Conservation (phyloP, 768 basidiomycete species). For the Megacollybia marginata region DNA sequence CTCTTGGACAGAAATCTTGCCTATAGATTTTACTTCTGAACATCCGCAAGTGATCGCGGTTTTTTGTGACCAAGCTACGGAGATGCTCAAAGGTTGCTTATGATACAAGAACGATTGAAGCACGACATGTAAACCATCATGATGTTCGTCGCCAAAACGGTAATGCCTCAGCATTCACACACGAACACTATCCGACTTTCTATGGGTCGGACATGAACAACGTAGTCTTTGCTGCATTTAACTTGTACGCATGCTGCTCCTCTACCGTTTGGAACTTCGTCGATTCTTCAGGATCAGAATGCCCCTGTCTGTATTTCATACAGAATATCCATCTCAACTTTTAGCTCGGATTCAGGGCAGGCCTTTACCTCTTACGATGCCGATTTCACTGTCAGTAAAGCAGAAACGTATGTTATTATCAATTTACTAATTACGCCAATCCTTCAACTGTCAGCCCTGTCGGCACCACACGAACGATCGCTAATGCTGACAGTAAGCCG, state of each 20-base stretch:
- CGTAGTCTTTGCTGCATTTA: slow-evolving; percentile 16
- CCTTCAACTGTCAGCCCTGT: slow-evolving; percentile 30
- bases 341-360: slow-evolving; percentile 30
- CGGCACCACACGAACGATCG: slow-evolving; percentile 45
- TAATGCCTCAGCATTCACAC: slow-evolving; percentile 30
- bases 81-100: slow-evolving; percentile 25
- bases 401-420: slow-evolving; percentile 52
- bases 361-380: slow-evolving; percentile 53
- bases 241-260: slow-evolving; percentile 38
- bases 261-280: slow-evolving; percentile 16
- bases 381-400: slow-evolving; percentile 48
- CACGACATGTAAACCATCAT: slow-evolving; percentile 27
- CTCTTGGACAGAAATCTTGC: slow-evolving; percentile 32
- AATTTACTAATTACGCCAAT: slow-evolving; percentile 44
- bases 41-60: slow-evolving; percentile 1
- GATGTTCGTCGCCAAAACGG: slow-evolving; percentile 27
- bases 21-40: slow-evolving; percentile 30
- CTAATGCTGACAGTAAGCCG: slow-evolving; percentile 34
- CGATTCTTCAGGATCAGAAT: slow-evolving; percentile 35
- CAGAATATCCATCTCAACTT: slow-evolving; percentile 30
- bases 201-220: slow-evolving; percentile 42
- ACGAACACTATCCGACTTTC: slow-evolving; percentile 44
- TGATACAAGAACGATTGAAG: slow-evolving; percentile 27
- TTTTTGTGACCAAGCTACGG: neutral
- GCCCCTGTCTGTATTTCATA: slow-evolving; percentile 45